Base-by-base conservation (phyloP, 768 basidiomycete species). In the Macrocybe gigantea region DNA sequence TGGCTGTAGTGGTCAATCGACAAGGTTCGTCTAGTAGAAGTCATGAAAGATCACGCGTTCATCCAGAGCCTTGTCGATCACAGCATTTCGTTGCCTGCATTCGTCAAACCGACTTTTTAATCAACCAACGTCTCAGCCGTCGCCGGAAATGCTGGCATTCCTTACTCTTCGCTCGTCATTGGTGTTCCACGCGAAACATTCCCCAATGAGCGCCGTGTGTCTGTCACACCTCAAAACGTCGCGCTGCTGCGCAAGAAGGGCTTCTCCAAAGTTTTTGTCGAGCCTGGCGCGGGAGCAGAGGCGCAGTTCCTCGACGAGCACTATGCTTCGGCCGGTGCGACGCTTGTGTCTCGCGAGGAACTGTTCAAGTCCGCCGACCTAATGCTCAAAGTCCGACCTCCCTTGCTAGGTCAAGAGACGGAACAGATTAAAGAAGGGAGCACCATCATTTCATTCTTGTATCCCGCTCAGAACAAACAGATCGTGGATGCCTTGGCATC, bases 381-480 rank as follows among this genome's bases (percentile, higher is more conserved):
- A 58, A 70, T 92, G 60, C 71, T 93, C 52, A 93, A 93, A 78
- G 90, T 93, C 50, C 77, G 88, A 53, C 82, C 90, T 37, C 91
- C 91, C 35, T 64, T 80, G 22, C 63, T 72, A 41, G 78, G 75
- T 22, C 70, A 80, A 57, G 91, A 93, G 63, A 70, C 75, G 22
- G 71, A 75, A 22, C 59, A 63, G 45, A 59, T 92, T 57, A 89
- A 82, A 62, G 73, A 82, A 58, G 87, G 85, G 36, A 84, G 83
- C 62, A 91, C 89, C 11, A 59, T 90, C 47, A 83, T 93, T 49
- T 90, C 88, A 6, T 88, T 93, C 64, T 64, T 93, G 56, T 88
- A 91, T 66, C 88, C 91, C 22, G 72, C 78, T 15, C 88, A 92
- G 67, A 93, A 93, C 68, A 83, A 83, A 63, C 63, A 71, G 34